phyloP scores from a whole-genome alignment of 257 asterid genomes.

The Cynanchum wilfordii region DNA sequence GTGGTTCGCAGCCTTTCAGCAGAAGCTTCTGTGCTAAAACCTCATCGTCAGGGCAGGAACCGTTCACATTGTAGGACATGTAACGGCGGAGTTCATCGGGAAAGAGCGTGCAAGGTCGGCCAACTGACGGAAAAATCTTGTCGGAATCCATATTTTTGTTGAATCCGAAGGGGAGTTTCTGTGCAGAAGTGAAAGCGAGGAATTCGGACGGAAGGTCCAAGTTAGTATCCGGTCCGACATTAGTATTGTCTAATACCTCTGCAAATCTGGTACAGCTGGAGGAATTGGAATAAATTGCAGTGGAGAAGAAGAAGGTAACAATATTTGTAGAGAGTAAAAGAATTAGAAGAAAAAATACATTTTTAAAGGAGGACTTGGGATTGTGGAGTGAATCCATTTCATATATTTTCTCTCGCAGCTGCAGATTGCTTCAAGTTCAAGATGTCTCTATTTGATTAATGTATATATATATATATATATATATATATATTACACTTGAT shows the following conservation, averaged over 20 bases:
- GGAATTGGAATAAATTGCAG: constrained; percentile 35
- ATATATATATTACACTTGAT: no score
- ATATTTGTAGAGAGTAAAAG: constrained; percentile 49
- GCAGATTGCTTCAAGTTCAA: constrained; percentile 17
- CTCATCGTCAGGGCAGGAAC: constrained; percentile 51
- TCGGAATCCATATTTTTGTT: constrained; percentile 53
- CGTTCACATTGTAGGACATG: constrained; percentile 39
- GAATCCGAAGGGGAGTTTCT: constrained; percentile 53
- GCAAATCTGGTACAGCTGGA: constrained; percentile 28
- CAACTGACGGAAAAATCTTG: constrained; percentile 47
- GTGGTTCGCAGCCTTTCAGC: constrained; percentile 57
- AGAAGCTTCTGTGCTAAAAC: constrained; percentile 36
- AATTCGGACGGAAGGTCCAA: constrained; percentile 48
- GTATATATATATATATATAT: no score
- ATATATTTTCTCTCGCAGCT: neutral
- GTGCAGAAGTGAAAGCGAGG: constrained; percentile 49
- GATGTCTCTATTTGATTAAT: neutral
- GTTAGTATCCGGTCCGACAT: neutral
- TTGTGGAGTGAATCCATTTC: constrained; percentile 26
- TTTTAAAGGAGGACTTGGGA: constrained; percentile 23
- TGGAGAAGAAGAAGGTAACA: constrained; percentile 46
- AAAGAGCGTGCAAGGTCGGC: constrained; percentile 41
- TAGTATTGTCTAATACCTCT: neutral
- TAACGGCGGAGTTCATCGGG: constrained; percentile 31
- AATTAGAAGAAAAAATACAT: constrained; percentile 30